Evolutionary conservation across 2,329 filamentous ascomycete species (phyloP).

Genomic region (Teratosphaeria epicoccoides): DNA sequence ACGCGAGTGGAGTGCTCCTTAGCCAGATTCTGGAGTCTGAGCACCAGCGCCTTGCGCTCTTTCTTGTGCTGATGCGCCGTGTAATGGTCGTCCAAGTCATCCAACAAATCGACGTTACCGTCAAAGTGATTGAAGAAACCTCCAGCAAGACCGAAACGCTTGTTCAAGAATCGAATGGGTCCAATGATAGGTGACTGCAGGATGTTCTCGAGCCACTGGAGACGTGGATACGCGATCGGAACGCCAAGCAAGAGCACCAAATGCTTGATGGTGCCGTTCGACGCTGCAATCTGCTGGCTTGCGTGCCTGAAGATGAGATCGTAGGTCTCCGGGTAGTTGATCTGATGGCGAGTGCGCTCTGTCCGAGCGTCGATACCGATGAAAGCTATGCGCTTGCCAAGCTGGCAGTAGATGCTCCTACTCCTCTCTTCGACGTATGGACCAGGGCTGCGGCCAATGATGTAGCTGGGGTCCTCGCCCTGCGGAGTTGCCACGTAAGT

Average conservation of each 20-base stretch:
- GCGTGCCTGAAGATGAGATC: constrained; percentile 49
- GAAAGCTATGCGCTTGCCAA: constrained; percentile 55
- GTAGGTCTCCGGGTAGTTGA: constrained; percentile 69
- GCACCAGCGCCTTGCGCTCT: constrained; percentile 65
- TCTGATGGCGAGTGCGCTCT: constrained; percentile 80
- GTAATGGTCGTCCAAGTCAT: constrained; percentile 63
- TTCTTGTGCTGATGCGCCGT: constrained; percentile 84
- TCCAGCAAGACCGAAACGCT: constrained; percentile 77
- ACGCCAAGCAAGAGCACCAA: constrained; percentile 55
- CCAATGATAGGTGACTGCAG: constrained; percentile 77
- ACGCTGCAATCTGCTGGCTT: constrained; percentile 39
- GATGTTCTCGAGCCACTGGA: constrained; percentile 96
- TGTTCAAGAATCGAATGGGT: constrained; percentile 79
- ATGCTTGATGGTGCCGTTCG: constrained; percentile 49
- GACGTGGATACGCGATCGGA: constrained; percentile 59
- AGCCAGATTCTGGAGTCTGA: constrained; percentile 51
- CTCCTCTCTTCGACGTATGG: constrained; percentile 53
- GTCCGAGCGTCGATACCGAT: constrained; percentile 50
- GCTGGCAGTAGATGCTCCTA: constrained; percentile 51
- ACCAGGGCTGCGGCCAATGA: constrained; percentile 63
- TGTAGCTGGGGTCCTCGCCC: constrained; percentile 60
- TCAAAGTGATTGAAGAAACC: constrained; percentile 90
- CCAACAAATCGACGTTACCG: constrained; percentile 56
- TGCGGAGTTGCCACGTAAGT: constrained; percentile 57
- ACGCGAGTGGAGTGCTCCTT: constrained; percentile 47